Conservation (phyloP, 345 rosid genomes). For the Eucalyptus tenuipes region DNA sequence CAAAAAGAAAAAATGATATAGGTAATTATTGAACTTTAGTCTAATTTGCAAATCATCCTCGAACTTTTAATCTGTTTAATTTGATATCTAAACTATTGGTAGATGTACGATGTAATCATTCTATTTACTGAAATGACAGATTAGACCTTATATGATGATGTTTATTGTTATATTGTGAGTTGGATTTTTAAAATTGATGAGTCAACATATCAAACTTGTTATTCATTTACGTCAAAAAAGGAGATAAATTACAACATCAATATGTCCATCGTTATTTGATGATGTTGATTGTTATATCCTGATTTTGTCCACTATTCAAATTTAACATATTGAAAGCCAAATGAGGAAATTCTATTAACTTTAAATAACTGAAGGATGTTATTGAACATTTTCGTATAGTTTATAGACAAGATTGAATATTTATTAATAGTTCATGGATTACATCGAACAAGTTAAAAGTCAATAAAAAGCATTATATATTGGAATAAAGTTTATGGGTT, state of each 20-base stretch:
- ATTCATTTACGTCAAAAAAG: neutral
- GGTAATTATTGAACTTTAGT: fast-evolving
- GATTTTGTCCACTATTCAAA: neutral
- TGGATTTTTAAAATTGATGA: neutral
- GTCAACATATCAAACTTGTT: neutral
- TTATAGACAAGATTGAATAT: neutral
- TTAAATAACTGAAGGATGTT: fast-evolving
- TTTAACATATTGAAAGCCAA: neutral
- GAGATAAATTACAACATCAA: neutral
- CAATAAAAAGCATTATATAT: fast-evolving
- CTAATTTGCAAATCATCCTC: fast-evolving
- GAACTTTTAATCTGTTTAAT: neutral
- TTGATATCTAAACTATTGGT: neutral
- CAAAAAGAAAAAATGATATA: neutral
- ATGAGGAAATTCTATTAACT: neutral
- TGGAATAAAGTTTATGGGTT: neutral
- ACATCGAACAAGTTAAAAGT: neutral
- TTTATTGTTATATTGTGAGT: neutral
- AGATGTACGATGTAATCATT: fast-evolving
- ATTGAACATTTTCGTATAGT: neutral
- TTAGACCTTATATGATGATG: neutral
- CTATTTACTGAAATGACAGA: neutral
- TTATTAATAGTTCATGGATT: fast-evolving
- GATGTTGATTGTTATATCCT: neutral
- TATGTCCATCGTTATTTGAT: neutral